Conservation (phyloP, 768 basidiomycete species). For the Hygrophorus russula region DNA sequence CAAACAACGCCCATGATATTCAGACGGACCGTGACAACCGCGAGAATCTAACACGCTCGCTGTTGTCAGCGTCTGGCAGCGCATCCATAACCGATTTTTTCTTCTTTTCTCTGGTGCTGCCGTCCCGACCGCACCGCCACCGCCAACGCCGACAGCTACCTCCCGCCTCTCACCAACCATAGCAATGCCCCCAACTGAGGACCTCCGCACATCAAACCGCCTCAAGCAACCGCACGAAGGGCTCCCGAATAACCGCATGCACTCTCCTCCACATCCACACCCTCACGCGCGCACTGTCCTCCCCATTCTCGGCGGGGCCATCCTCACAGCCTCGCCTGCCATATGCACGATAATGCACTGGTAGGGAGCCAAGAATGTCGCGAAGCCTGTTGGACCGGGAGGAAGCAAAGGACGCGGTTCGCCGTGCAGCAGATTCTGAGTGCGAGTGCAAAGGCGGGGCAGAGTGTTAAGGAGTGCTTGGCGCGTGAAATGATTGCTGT, state of each 20-base stretch:
- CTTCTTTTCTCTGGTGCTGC: too few species aligned
- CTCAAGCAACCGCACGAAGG: conserved; percentile 51
- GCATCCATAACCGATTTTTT: too few species aligned
- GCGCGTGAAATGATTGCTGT: conserved; percentile 71
- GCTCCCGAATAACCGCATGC: conserved; percentile 42
- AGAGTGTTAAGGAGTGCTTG: conserved; percentile 53
- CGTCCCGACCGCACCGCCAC: neutral
- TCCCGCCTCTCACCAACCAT: conserved; percentile 16
- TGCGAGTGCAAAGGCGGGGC: conserved; percentile 45
- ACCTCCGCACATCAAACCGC: conserved; percentile 57
- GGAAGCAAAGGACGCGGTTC: conserved; percentile 64
- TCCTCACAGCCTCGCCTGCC: conserved; percentile 58
- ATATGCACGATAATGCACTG: conserved; percentile 51
- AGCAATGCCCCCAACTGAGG: conserved; percentile 62
- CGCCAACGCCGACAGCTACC: conserved; percentile 2
- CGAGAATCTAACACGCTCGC: too few species aligned
- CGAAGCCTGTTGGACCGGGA: conserved; percentile 59
- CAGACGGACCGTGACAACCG: too few species aligned
- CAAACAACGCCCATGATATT: too few species aligned
- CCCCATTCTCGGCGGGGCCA: conserved; percentile 66
- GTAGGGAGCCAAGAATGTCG: conserved; percentile 51
- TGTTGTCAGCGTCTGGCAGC: too few species aligned
- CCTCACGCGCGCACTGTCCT: conserved; percentile 71
- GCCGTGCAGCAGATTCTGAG: conserved; percentile 67
- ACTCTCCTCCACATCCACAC: conserved; percentile 65